Base-by-base conservation (phyloP, 163 green algal genomes). In the Trebouxia gelatinosa region DNA sequence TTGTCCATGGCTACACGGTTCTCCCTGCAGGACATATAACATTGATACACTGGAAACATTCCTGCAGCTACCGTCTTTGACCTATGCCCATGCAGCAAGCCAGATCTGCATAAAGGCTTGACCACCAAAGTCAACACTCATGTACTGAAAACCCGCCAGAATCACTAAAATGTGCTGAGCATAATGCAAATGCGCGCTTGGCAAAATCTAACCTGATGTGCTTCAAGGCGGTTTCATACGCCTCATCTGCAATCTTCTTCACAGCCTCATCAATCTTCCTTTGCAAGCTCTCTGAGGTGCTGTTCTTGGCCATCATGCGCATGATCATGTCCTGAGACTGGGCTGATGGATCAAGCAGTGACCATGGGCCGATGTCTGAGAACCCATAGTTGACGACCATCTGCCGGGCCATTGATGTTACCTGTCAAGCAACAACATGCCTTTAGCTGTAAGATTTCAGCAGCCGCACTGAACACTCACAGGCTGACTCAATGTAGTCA, bases 371-470 rank as follows among this genome's bases (percentile, higher is more conserved):
- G 62, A 98, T 97, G 84, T 98, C 93, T 40, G 84, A 94, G 93
- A 99, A 98, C 77, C 96, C 96, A 81, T 98, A 99, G 84, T 95
- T 96, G 82, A 96, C 95, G n/a, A 99, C 95, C 95, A 99, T 98
- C 84, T 97, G 91, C 51, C 90, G 91, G 0, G 95, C 95, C 93
- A 99, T 98, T 79, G 80, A 83, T 11, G 91, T 92, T 38, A 98
- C 94, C 90, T 94, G 87, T 67, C 48, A 38, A 65, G 34, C 5
- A 40, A 67, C 26, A 67, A 32, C 1, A 6, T 3, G 2, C 48
- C n/a, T n/a, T n/a, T n/a, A n/a, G n/a, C n/a, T n/a, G n/a, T n/a
- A n/a, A n/a, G n/a, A n/a, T n/a, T n/a, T n/a, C n/a, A n/a, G n/a
- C n/a, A n/a, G n/a, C n/a, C n/a, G n/a, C n/a, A n/a, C n/a, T n/a